phyloP scores from a whole-genome alignment of 2,329 filamentous ascomycete genomes.

The Curvularia spicifera region DNA sequence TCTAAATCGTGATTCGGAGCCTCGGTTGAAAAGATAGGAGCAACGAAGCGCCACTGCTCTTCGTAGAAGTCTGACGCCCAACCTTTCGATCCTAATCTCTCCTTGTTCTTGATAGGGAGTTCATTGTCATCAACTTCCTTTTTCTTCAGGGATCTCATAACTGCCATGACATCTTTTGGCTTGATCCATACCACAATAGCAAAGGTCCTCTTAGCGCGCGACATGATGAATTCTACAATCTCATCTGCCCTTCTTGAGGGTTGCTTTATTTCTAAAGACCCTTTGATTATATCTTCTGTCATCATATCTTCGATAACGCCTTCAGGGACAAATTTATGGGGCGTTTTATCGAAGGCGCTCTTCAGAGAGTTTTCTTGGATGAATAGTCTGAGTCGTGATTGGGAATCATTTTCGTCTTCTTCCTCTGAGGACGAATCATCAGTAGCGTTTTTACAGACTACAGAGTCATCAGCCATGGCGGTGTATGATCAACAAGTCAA shows the following conservation, averaged over 20 bases:
- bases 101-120: neutral
- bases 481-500: neutral
- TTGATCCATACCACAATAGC: neutral
- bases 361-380: neutral
- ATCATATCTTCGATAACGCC: neutral
- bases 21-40: constrained; percentile 1
- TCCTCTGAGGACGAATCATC: neutral
- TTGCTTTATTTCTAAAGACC: neutral
- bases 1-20: neutral
- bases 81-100: neutral
- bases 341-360: constrained; percentile 1
- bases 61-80: neutral
- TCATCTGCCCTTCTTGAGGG: neutral
- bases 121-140: neutral
- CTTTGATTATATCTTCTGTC: neutral
- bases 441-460: neutral
- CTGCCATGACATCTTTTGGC: neutral
- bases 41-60: neutral
- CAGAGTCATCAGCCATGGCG: neutral
- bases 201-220: neutral
- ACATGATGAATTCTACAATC: neutral
- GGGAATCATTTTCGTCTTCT: neutral
- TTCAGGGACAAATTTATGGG: neutral
- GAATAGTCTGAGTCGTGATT: neutral
- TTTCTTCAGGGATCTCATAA: neutral